Evolutionary conservation across 2,329 filamentous ascomycete species (phyloP).

Genomic region (Thielaviopsis musarum): DNA sequence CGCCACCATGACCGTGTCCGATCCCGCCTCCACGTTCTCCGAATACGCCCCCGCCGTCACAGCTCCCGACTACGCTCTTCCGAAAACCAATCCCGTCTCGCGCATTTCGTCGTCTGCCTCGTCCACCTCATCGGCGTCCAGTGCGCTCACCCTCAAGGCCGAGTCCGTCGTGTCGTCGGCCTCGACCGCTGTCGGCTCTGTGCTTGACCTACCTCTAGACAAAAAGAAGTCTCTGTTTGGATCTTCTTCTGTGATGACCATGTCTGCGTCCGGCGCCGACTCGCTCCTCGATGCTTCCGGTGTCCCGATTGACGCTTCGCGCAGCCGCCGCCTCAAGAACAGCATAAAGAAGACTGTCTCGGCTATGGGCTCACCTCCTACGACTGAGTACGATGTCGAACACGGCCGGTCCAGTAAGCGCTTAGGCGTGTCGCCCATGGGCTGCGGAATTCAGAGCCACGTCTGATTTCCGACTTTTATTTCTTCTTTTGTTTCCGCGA

Average conservation of each 20-base stretch:
- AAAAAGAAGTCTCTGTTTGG: background rate
- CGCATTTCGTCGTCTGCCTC: slow-evolving; percentile 7
- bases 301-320: slow-evolving; percentile 1
- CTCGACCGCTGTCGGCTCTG: slow-evolving; percentile 2
- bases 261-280: background rate
- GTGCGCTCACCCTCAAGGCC: background rate
- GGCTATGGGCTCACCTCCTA: slow-evolving; percentile 13
- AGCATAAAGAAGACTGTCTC: slow-evolving; percentile 12
- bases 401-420: slow-evolving; percentile 11
- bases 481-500: background rate
- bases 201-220: background rate
- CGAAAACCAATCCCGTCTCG: background rate
- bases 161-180: slow-evolving; percentile 7
- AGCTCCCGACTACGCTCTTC: background rate
- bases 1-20: background rate
- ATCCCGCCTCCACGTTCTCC: background rate
- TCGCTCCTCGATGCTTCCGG: background rate
- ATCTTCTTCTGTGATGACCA: background rate
- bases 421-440: slow-evolving; percentile 12
- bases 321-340: slow-evolving; percentile 9
- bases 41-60: background rate
- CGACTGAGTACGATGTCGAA: slow-evolving; percentile 11
- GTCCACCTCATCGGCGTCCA: background rate
- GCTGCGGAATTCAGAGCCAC: slow-evolving; percentile 8
- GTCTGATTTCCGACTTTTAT: slow-evolving; percentile 2